Evolutionary conservation across 768 basidiomycete genomes (phyloP), one percentile per base, ranked within the genome.

Genomic region (Dioszegia aurantiaca): DNA sequence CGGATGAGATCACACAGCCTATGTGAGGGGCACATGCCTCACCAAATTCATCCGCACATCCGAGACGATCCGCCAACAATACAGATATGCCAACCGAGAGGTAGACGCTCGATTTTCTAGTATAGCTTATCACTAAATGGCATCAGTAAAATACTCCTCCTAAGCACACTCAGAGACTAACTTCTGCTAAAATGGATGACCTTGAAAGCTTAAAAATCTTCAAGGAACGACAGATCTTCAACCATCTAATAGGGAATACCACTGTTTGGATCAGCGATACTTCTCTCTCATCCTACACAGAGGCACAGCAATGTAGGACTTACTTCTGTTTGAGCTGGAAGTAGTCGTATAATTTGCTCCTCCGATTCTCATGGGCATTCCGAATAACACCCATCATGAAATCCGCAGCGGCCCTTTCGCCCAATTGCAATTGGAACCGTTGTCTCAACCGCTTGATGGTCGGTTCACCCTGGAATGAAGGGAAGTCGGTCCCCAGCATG

Each of bases 381-480:
- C 84, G 84, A 46, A 97, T 85, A 37, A 90, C 81, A 16, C 84
- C 80, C 81, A 89, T 83, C 92, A 98, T 97, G 77, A 82, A 93
- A 42, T 94, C 90, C 0, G 93, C 94, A 10, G 94, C 95, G 60
- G 90, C 87, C 44, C 89, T 82, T 70, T 99, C 95, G 55, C 83
- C 87, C 53, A 94, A 74, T 23, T 85, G 83, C 30, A 88, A 81
- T 40, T 84, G 86, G 79, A 95, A 99, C 23, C 95, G 83, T 60
- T 95, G 91, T 57, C 84, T 81, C 42, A 99, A 80, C 27, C 95
- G 80, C 65, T 83, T 85, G 75, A 98, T 93, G 2, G 95, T 98
- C 0, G 80, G 80, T 72, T 98, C 93, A 44, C 94, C 95, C 74
- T 97, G 98, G 83, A 98, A 98, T 5, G 89, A 92, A 11, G 95